Conservation (phyloP, 345 rosid genomes). For the Eucalyptus pauciflora region DNA sequence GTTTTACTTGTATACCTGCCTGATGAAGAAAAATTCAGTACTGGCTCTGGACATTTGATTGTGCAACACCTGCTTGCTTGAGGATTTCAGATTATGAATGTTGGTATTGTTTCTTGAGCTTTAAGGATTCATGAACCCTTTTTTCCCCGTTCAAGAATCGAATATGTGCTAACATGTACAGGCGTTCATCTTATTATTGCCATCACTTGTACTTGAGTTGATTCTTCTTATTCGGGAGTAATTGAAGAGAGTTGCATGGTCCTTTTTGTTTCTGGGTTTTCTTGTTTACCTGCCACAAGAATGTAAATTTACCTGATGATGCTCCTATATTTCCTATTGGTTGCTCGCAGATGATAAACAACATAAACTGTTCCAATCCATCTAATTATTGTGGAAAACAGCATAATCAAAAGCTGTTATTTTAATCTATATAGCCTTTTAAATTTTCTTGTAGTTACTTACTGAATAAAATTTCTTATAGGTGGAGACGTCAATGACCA, state of each 20-base stretch:
- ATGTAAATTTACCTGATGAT: background rate
- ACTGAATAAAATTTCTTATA: slow-evolving; percentile 10
- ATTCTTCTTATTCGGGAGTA: background rate
- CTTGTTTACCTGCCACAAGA: background rate
- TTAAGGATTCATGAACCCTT: background rate
- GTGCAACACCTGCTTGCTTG: background rate
- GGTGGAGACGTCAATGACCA: slow-evolving; percentile 23
- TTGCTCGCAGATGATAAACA: background rate
- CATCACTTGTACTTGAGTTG: background rate
- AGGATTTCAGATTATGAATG: background rate
- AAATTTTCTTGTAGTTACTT: background rate
- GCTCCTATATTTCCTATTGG: background rate
- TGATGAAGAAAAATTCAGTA: background rate
- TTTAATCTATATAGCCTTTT: background rate
- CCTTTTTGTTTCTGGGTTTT: background rate
- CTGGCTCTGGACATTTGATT: background rate
- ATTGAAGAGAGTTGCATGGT: background rate
- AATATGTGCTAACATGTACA: background rate
- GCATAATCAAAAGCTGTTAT: background rate
- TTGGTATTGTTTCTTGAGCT: background rate
- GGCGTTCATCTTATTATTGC: background rate
- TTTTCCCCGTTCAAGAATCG: background rate
- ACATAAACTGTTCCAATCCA: background rate
- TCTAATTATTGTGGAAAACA: background rate
- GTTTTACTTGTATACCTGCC: background rate